These are phyloP conservation scores for Dendrobium nobile DNA, from an alignment of 106 monocot genomes.

Conservation along the genomic window DNA sequence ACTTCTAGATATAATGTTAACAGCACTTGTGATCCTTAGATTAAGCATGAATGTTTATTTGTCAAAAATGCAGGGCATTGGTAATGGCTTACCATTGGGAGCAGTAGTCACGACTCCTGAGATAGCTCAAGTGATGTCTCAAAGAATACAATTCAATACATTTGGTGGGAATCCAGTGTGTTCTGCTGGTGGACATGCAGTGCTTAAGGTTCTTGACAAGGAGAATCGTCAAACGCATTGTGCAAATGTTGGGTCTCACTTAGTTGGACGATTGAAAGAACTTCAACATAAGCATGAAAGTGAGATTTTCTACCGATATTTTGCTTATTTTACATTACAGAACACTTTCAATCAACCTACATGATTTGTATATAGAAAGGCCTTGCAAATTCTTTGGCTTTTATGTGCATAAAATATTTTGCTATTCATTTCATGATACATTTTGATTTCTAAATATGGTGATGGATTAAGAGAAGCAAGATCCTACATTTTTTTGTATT, in stretches of 20 bases:
- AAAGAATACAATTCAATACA: constrained; percentile 90
- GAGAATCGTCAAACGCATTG: constrained; percentile 84
- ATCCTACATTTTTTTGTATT: too few species aligned
- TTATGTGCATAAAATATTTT: too few species aligned
- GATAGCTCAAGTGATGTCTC: constrained; percentile 79
- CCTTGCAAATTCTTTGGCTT: too few species aligned
- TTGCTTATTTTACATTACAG: background rate
- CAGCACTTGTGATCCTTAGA: background rate
- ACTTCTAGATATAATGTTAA: background rate
- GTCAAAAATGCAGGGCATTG: constrained; percentile 63
- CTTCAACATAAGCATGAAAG: constrained; percentile 89
- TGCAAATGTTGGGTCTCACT: constrained; percentile 69
- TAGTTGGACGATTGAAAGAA: constrained; percentile 53
- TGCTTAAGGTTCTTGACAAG: constrained; percentile 88
- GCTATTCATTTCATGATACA: too few species aligned
- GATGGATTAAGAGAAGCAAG: too few species aligned
- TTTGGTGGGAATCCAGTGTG: constrained; percentile 98
- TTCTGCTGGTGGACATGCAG: constrained; percentile 84
- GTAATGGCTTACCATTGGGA: constrained; percentile 92
- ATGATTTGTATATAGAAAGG: background rate
- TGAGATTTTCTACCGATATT: constrained; percentile 13
- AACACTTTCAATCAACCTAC: background rate
- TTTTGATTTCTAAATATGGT: too few species aligned
- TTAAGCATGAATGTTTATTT: background rate
- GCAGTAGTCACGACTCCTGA: constrained; percentile 98